Conservation (phyloP, 805 yeast species). For the Yamadazyma nakazawae region DNA sequence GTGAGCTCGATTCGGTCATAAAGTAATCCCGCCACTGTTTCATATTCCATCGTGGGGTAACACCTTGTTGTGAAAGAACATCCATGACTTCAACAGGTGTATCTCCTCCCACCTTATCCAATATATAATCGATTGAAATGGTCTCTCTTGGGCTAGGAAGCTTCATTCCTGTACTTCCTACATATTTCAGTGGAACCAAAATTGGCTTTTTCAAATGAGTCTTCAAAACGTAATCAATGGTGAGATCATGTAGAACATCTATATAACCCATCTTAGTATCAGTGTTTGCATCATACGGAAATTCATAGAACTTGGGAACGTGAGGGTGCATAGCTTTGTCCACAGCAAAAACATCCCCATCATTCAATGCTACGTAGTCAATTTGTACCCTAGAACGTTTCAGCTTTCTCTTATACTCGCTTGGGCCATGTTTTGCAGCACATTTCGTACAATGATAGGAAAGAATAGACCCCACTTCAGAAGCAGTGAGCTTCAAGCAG, state of each 20-base stretch:
- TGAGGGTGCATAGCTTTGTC: conserved; percentile 53
- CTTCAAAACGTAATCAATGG: conserved; percentile 30
- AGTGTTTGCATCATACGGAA: conserved; percentile 24
- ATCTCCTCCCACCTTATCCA: conserved; percentile 60
- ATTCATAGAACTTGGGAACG: conserved; percentile 29
- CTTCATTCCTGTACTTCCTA: conserved; percentile 38
- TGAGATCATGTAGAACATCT: conserved; percentile 30
- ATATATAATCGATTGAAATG: conserved; percentile 54
- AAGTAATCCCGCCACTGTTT: conserved; percentile 75
- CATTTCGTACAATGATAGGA: conserved; percentile 59
- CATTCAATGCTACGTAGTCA: conserved; percentile 77
- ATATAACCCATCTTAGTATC: conserved; percentile 14
- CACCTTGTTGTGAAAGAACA: conserved; percentile 72
- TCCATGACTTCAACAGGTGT: conserved; percentile 80
- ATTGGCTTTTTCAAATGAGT: conserved; percentile 44
- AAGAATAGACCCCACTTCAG: conserved; percentile 37
- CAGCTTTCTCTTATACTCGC: conserved; percentile 50
- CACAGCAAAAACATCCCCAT: conserved; percentile 57
- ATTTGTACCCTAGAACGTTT: conserved; percentile 51
- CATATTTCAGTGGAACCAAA: conserved; percentile 30
- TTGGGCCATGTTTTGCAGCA: conserved; percentile 43
- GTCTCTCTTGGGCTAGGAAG: conserved; percentile 43
- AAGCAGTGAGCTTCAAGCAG: conserved; percentile 41
- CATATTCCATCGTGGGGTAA: conserved; percentile 63
- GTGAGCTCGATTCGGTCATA: conserved; percentile 33